Evolutionary conservation across 2,329 filamentous ascomycete genomes (phyloP).

Genomic region (Karstenula rhodostoma): DNA sequence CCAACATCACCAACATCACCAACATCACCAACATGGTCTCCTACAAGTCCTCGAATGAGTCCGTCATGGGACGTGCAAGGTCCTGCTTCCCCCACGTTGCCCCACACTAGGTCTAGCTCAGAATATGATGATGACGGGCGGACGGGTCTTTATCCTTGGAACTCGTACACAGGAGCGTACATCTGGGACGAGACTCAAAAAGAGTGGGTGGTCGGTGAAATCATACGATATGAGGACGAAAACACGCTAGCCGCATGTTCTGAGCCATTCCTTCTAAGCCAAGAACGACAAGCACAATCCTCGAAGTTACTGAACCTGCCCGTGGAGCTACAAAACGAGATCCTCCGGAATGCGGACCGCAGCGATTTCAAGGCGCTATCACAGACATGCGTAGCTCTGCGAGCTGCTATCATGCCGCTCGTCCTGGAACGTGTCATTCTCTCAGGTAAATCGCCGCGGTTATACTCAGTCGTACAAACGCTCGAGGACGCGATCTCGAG

Average conservation of each 20-base stretch:
- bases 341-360: not conserved
- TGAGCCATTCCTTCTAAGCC: not conserved
- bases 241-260: not conserved
- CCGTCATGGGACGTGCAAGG: not conserved
- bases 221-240: not conserved
- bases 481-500: not conserved
- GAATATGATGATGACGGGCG: not conserved
- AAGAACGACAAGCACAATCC: not conserved
- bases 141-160: not conserved
- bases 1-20: too few relatives aligned
- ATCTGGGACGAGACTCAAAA: not conserved
- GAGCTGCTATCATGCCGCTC: not conserved
- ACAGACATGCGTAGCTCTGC: not conserved
- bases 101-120: not conserved
- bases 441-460: not conserved
- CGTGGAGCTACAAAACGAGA: not conserved
- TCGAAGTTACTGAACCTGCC: not conserved
- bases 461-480: not conserved
- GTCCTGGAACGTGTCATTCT: not conserved
- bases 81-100: not conserved
- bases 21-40: not conserved
- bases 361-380: not conserved
- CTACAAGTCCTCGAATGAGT: not conserved
- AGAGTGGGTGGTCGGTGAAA: conserved; percentile 51
- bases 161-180: not conserved